Evolutionary conservation across 768 basidiomycete species (phyloP).

Genomic region (Hortiboletus flavorubellus): DNA sequence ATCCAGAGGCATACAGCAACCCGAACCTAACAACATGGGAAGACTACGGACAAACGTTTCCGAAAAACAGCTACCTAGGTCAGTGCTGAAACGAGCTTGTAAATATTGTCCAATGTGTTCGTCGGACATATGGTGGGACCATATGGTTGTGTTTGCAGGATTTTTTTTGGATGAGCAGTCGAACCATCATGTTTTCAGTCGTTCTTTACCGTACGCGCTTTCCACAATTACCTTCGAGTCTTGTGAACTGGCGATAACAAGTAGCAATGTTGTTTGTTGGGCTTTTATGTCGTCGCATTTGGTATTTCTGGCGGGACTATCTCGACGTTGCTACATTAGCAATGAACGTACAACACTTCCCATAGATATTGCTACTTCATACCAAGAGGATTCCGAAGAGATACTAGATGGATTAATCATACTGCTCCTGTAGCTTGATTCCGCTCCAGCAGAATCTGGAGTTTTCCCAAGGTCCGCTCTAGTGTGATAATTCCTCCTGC

Average conservation of each 20-base stretch:
- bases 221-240: neutral
- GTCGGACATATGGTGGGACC: conserved; percentile 6
- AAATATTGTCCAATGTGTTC: conserved; percentile 2
- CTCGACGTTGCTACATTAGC: conserved; percentile 17
- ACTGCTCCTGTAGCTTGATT: conserved; percentile 11
- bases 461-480: conserved; percentile 67
- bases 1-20: conserved; percentile 76
- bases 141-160: conserved; percentile 10
- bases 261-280: conserved; percentile 9
- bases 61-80: conserved; percentile 61
- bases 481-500: conserved; percentile 77
- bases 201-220: conserved; percentile 20
- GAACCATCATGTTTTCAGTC: conserved; percentile 14
- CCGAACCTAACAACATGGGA: conserved; percentile 77
- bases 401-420: conserved; percentile 15
- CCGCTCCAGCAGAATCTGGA: conserved; percentile 44
- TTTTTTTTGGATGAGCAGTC: conserved; percentile 12
- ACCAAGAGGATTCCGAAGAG: conserved; percentile 16
- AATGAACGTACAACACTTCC: conserved; percentile 27
- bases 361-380: conserved; percentile 26
- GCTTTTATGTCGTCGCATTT: neutral
- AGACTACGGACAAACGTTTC: conserved; percentile 59
- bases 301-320: conserved; percentile 1
- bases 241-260: neutral
- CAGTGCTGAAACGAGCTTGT: conserved; percentile 44